phyloP scores from a whole-genome alignment of 2,329 filamentous ascomycete genomes.

The Paramyrothecium sp. region DNA sequence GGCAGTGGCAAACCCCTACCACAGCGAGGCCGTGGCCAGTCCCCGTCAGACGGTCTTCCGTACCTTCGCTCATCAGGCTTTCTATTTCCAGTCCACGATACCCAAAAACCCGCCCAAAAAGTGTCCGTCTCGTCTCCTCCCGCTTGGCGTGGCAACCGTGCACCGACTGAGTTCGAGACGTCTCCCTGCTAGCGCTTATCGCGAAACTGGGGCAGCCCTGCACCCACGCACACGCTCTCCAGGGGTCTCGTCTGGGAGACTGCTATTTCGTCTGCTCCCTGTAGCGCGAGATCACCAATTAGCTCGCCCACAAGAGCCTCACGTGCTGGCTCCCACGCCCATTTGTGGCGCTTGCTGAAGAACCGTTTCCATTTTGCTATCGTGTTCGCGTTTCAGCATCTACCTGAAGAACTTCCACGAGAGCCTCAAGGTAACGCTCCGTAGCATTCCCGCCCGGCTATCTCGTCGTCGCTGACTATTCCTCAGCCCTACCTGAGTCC shows the following conservation, averaged over 20 bases:
- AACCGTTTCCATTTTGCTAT: not conserved
- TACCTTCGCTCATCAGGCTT: no score
- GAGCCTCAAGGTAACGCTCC: not conserved
- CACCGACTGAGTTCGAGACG: not conserved
- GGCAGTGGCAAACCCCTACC: no score
- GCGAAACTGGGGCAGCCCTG: not conserved
- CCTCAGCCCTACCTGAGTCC: not conserved
- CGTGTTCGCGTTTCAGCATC: no score
- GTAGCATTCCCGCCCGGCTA: not conserved
- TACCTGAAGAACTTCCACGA: not conserved
- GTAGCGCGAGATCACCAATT: not conserved
- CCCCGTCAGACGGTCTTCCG: no score
- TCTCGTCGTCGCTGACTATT: not conserved
- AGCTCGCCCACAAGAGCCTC: not conserved
- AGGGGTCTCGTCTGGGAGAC: not conserved
- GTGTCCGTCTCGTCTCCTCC: not conserved
- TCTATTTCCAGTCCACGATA: no score
- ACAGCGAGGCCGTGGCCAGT: no score
- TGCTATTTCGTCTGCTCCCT: not conserved
- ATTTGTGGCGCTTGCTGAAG: not conserved
- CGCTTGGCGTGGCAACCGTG: not conserved
- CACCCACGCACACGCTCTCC: not conserved
- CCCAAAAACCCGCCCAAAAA: no score
- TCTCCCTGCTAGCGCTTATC: not conserved
- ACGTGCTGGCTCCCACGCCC: not conserved